Evolutionary conservation across 2,329 filamentous ascomycete genomes (phyloP).

Genomic region (Colletotrichum incanum): DNA sequence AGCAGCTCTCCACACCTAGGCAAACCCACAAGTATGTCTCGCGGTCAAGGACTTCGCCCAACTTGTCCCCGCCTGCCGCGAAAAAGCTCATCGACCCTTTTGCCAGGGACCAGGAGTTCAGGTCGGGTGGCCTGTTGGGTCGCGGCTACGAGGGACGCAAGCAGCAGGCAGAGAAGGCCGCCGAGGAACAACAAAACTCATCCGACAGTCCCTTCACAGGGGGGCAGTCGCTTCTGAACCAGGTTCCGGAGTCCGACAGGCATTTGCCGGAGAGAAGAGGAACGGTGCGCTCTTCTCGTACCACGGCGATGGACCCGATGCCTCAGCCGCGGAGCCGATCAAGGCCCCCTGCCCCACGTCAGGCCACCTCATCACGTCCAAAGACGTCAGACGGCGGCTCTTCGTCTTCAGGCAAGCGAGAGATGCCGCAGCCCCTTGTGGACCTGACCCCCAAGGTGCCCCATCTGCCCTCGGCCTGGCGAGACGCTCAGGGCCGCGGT

Average conservation of each 20-base stretch:
- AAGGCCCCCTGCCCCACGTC: conserved; percentile 44
- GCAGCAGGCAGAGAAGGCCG: conserved; percentile 51
- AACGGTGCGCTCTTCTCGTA: conserved; percentile 54
- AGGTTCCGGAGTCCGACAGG: conserved; percentile 43
- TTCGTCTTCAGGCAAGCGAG: conserved; percentile 47
- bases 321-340: conserved; percentile 40
- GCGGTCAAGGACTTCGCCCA: conserved; percentile 34
- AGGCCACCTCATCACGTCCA: conserved; percentile 48
- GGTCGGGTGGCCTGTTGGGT: conserved; percentile 66
- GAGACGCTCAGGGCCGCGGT: conserved; percentile 67
- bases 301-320: conserved; percentile 35
- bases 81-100: conserved; percentile 40
- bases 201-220: conserved; percentile 42
- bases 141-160: conserved; percentile 65
- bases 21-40: conserved; percentile 28
- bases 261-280: conserved; percentile 53
- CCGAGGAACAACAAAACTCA: conserved; percentile 43
- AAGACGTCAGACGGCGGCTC: conserved; percentile 40
- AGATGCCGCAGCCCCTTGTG: conserved; percentile 73
- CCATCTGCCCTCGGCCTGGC: conserved; percentile 73
- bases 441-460: conserved; percentile 77
- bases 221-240: conserved; percentile 66
- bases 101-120: conserved; percentile 61
- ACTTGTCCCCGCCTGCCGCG: conserved; percentile 19
- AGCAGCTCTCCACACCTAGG: conserved; percentile 17